Evolutionary conservation across 805 yeast species (phyloP).

Genomic region (Metschnikowia lochheadii): DNA sequence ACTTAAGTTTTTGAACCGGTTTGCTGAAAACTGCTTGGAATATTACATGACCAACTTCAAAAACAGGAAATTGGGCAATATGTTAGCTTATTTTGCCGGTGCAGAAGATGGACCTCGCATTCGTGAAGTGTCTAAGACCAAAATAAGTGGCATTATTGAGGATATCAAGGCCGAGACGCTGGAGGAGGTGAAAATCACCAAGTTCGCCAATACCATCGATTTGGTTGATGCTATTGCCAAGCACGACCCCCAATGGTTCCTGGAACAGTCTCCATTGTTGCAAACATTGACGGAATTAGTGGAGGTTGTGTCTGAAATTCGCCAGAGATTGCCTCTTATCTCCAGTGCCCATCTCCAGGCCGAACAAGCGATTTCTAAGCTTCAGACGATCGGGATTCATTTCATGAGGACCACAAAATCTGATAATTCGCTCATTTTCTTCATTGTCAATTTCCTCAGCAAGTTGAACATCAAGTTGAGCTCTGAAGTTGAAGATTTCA

Average conservation of each 20-base stretch:
- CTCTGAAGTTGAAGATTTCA: constrained; percentile 48
- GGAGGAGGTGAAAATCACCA: constrained; percentile 53
- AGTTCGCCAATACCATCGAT: constrained; percentile 72
- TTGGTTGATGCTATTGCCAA: constrained; percentile 50
- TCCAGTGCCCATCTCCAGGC: constrained; percentile 67
- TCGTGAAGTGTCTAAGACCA: constrained; percentile 50
- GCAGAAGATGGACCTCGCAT: constrained; percentile 53
- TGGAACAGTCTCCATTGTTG: constrained; percentile 44
- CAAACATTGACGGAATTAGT: constrained; percentile 40
- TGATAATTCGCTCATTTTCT: constrained; percentile 28
- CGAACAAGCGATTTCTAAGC: constrained; percentile 60
- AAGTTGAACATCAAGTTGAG: constrained; percentile 45
- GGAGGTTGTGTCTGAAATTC: constrained; percentile 40
- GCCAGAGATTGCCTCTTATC: constrained; percentile 35
- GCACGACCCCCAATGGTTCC: constrained; percentile 57
- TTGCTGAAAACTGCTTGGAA: constrained; percentile 67
- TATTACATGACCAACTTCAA: constrained; percentile 66
- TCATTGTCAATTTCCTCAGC: constrained; percentile 34
- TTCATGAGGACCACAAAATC: constrained; percentile 24
- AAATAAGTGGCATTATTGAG: constrained; percentile 46
- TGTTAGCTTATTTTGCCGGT: constrained; percentile 62
- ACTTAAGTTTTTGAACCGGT: constrained; percentile 79
- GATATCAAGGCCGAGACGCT: constrained; percentile 47
- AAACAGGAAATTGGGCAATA: constrained; percentile 59
- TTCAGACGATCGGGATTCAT: constrained; percentile 43